Conservation (phyloP, 805 yeast species). For the Candida takata region DNA sequence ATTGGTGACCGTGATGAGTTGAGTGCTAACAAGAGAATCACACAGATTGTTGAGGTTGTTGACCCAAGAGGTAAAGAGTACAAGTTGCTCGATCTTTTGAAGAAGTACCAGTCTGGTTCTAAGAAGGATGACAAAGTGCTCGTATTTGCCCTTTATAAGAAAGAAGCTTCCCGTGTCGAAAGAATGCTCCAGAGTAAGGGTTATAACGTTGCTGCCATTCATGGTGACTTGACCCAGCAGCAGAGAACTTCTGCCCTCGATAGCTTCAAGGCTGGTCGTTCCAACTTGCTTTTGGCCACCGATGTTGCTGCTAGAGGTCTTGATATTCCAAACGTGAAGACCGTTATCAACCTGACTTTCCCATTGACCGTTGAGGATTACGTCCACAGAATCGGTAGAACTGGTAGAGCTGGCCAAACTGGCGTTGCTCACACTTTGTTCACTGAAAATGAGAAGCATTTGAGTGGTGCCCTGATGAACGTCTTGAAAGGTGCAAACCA, state of each 20-base stretch:
- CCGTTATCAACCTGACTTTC: constrained; percentile 90
- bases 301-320: constrained; percentile 98
- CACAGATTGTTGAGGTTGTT: constrained; percentile 89
- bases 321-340: constrained; percentile 95
- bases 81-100: constrained; percentile 61
- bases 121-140: constrained; percentile 72
- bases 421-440: constrained; percentile 94
- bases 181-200: constrained; percentile 64
- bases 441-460: constrained; percentile 94
- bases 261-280: constrained; percentile 74
- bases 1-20: constrained; percentile 94
- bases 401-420: constrained; percentile 94
- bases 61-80: constrained; percentile 72
- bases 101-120: constrained; percentile 64
- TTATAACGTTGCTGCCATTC: constrained; percentile 83
- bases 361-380: constrained; percentile 96
- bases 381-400: constrained; percentile 95
- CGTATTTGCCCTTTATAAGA: constrained; percentile 91
- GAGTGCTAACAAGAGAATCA: constrained; percentile 88
- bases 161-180: constrained; percentile 92
- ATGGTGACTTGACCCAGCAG: constrained; percentile 89
- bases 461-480: constrained; percentile 90
- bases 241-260: constrained; percentile 87
- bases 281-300: constrained; percentile 81
- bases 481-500: constrained; percentile 92